Conservation (phyloP, 1,284 basidiomycete species). For the Ganoderma leucocontextum region DNA sequence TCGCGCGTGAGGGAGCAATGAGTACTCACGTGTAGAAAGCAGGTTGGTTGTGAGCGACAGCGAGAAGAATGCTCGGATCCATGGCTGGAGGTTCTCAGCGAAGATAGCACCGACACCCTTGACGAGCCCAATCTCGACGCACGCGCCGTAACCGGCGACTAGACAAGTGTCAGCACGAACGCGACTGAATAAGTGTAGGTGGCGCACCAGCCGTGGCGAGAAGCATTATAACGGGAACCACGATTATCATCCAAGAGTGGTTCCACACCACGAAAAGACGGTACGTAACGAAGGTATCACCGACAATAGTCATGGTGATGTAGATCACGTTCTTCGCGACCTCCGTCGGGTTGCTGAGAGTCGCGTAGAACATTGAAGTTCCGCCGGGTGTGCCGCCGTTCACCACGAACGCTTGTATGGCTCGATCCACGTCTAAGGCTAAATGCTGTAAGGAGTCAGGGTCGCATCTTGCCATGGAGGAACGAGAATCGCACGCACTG, state of each 20-base stretch:
- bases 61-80: constrained; percentile 33
- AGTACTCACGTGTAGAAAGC: constrained; percentile 27
- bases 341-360: constrained; percentile 26
- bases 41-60: constrained; percentile 31
- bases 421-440: constrained; percentile 26
- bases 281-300: constrained; percentile 31
- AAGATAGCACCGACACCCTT: constrained; percentile 27
- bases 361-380: constrained; percentile 21
- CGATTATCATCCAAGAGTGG: constrained; percentile 25
- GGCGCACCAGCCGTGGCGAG: constrained; percentile 28
- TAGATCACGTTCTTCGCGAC: constrained; percentile 33
- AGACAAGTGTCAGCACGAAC: not conserved
- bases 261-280: constrained; percentile 31
- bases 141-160: constrained; percentile 32
- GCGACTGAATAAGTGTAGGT: not conserved
- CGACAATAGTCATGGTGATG: constrained; percentile 32
- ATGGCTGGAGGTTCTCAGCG: constrained; percentile 26
- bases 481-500: constrained; percentile 14
- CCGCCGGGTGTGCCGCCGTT: constrained; percentile 23
- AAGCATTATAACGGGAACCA: constrained; percentile 22
- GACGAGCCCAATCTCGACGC: constrained; percentile 27
- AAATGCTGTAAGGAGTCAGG: constrained; percentile 24
- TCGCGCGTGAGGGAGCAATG: not conserved
- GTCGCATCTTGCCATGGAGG: no score
- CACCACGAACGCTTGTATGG: constrained; percentile 27